phyloP scores from a whole-genome alignment of 768 basidiomycete species.

The Hygrocybe punicea region DNA sequence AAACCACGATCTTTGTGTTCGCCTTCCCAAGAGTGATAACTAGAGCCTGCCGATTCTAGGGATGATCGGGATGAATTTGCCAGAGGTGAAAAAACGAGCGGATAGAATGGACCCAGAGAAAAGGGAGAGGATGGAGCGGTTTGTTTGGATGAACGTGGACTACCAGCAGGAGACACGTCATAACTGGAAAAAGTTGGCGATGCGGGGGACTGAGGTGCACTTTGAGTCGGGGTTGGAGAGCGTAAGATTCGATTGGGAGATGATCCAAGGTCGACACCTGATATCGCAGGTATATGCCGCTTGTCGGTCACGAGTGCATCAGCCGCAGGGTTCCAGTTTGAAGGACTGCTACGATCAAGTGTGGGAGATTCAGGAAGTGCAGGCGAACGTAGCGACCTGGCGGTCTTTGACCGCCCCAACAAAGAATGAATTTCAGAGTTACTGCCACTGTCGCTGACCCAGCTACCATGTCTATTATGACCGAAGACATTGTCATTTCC shows the following conservation, averaged over 20 bases:
- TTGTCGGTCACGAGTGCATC: constrained; percentile 31
- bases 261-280: constrained; percentile 50
- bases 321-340: constrained; percentile 28
- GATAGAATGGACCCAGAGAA: constrained; percentile 49
- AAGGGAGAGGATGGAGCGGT: constrained; percentile 50
- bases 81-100: constrained; percentile 65
- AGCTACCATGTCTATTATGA: constrained; percentile 60
- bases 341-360: constrained; percentile 39
- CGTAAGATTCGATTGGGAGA: constrained; percentile 45
- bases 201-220: constrained; percentile 49
- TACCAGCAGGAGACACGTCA: constrained; percentile 38
- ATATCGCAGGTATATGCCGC: constrained; percentile 47
- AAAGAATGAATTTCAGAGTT: constrained; percentile 32
- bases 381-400: constrained; percentile 54
- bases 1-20: constrained; percentile 52
- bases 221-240: constrained; percentile 68
- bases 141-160: constrained; percentile 55
- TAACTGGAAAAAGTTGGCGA: constrained; percentile 48
- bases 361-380: constrained; percentile 59
- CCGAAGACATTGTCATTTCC: constrained; percentile 29
- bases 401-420: constrained; percentile 39
- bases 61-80: constrained; percentile 77
- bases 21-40: constrained; percentile 78
- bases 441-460: constrained; percentile 43
- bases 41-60: constrained; percentile 75